Base-by-base conservation (phyloP, 805 yeast species). In the Monosporozyma siamensis region DNA sequence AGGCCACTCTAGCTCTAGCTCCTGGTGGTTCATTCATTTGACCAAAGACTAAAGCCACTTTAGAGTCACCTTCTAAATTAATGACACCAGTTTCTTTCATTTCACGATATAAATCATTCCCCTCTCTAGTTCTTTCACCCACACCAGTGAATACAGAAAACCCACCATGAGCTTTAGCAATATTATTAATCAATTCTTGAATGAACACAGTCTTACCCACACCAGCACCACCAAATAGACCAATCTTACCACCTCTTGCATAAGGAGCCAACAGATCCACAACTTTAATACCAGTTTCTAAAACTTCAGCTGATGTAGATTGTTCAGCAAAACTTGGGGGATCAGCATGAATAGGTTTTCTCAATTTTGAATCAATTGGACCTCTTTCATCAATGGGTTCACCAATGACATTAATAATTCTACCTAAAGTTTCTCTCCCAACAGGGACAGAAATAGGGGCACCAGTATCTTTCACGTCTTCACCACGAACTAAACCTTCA, bases 211-310 rank as follows among this genome's bases (percentile, higher is more conserved):
- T 90, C 76, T 90, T 90, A 77, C 98, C 98, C 85, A 90, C 98
- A 90, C 98, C 98, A 72, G 98, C 98, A 90, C 98, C 98, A 79
- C 98, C 98, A 84, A 90, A 90, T 68, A 90, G 82, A 82, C 98
- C 98, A 87, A 90, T 90, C 82, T 90, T 90, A 86, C 98, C 98
- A 86, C 98, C 98, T 86, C 97, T 88, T 69, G 98, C 97, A 78
- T 90, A 90, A 61, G 98, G 98, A 61, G 98, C 98, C 59, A 90
- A 80, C 68, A 90, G 78, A 71, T 90, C 98, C 75, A 90, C 98
- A 72, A 90, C 98, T 81, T 90, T 90, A 71, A 90, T 90, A 87
- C 98, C 97, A 55, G 98, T 90, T 78, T 89, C 98, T 68, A 92
- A 81, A 64, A 92, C 89, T 80, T 92, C 97, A 54, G 98, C 97